Evolutionary conservation across 257 asterid genomes (phyloP), one percentile per base, ranked within the genome.

Genomic region (Orobanche coerulescens): DNA sequence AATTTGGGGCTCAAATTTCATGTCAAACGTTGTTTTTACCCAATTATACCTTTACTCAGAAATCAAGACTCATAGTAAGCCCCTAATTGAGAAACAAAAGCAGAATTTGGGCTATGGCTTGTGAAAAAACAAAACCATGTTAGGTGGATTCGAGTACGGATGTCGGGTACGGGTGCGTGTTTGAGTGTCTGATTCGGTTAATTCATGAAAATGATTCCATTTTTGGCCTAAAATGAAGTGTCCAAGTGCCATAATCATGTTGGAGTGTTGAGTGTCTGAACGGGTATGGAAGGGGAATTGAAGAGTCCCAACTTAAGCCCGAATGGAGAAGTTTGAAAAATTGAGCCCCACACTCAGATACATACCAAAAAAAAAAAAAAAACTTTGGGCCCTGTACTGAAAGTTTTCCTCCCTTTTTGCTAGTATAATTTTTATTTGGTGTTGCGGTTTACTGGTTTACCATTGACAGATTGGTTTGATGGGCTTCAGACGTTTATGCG

Each of bases 401-500:
- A 5, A 5, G n/a, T 47, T 47, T 47, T 3, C 26, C 53, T 6
- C 19, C 53, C 31, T 53, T 62, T 33, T 71, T 40, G 48, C 61
- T 58, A 1, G 65, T 37, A 13, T 50, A 55, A 22, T 12, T 61
- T 64, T 57, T 20, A 58, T 51, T 11, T 42, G 68, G 16, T 33
- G 26, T 61, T 19, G 20, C 42, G 47, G 54, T 33, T 76, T 51
- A 58, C 40, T 39, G 46, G 53, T 6, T 47, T 42, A 42, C 49
- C 14, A 15, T 70, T 70, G 68, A 62, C 86, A 93, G 97, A 93
- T 81, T 93, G 99, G 99, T 93, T 93, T 79, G 99, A 93, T 68
- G 99, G 99, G 62, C 97, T 93, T 68, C 99, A 93, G 79, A 89
- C 99, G 12, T 93, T 82, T 71, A 93, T 93, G 98, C 84, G 97